phyloP scores from a whole-genome alignment of 1,284 basidiomycete genomes.

The Leccinum griseonigrum region DNA sequence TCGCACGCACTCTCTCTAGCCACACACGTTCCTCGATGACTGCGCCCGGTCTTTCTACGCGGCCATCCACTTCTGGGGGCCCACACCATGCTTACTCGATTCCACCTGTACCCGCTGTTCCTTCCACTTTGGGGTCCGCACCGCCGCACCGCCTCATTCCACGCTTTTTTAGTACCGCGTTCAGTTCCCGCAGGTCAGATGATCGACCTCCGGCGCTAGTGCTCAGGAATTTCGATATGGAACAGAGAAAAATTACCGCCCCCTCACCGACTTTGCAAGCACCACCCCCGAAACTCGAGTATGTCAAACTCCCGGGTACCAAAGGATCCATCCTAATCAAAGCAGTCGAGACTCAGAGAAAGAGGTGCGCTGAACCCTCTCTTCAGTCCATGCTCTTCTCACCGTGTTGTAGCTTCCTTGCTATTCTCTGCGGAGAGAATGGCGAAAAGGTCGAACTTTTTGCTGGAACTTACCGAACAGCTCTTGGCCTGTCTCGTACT shows the following conservation, averaged over 20 bases:
- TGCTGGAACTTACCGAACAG: conserved; percentile 80
- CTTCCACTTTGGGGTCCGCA: conserved; percentile 37
- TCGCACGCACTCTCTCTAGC: conserved; percentile 27
- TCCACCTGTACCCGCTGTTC: conserved; percentile 30
- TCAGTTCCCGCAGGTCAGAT: conserved; percentile 56
- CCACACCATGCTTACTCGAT: conserved; percentile 9
- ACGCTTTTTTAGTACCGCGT: conserved; percentile 65
- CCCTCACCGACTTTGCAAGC: conserved; percentile 44
- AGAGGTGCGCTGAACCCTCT: conserved; percentile 56
- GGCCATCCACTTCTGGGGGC: conserved; percentile 27
- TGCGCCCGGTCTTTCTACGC: conserved; percentile 9
- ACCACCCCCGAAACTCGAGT: conserved; percentile 82
- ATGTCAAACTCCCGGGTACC: conserved; percentile 87
- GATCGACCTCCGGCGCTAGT: conserved; percentile 42
- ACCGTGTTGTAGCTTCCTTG: conserved; percentile 63
- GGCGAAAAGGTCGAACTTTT: conserved; percentile 91
- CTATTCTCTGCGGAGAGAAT: conserved; percentile 86
- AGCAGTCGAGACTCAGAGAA: conserved; percentile 81
- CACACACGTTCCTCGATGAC: conserved; percentile 15
- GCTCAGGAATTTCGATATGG: conserved; percentile 35
- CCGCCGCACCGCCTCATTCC: conserved; percentile 63
- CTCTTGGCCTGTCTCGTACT: conserved; percentile 76
- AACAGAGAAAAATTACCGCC: conserved; percentile 31
- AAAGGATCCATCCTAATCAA: conserved; percentile 80
- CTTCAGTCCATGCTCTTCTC: conserved; percentile 2